Base-by-base conservation (phyloP, 768 basidiomycete genomes). In the Macrolepiota dolichaula region DNA sequence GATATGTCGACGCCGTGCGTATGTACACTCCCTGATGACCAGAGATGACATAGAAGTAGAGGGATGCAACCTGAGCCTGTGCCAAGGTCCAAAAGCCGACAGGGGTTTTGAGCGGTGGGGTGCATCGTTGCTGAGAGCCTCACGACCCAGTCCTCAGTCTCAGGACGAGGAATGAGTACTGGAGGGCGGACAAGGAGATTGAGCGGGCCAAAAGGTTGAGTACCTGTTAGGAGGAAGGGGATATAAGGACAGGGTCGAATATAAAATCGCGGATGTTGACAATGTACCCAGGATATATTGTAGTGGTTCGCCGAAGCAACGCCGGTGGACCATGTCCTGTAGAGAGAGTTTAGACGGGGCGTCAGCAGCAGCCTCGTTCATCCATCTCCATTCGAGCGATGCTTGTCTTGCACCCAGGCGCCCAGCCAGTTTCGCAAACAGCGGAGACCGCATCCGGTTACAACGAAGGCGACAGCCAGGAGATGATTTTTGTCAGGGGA, bases 11-110 rank as follows among this genome's bases (percentile, higher is more conserved):
- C 76, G 24, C 84, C 92, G 62, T 80, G 74, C 1, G 88, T 84
- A 9, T 71, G 75, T 50, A 85, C 65, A 63, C 76, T 80, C 52
- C 83, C 85, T 49, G 77, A 72, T 15, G 85, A 83, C 74, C 85
- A 84, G 51, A 85, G 73, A 65, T 87, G 81, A 67, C 86, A 87
- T 17, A 98, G 78, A n/a, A 93, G 79, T 44, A 97, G 82, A 1
- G 94, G 91, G 54, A 98, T 95, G 71, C 94, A 95, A 13, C 91
- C 96, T 0, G 93, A 85, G 50, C 96, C 96, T 4, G 95, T 96
- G 71, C 96, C 94, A 49, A 98, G 84, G 75, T 99, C 96, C 35
- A 98, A 78, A 27, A 96, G 73, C 32, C 75, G 76, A 49, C 74
- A 64, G 59, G 77, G 73, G 51, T 65, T 70, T 57, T 72, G 64